Evolutionary conservation across 805 yeast species (phyloP), one percentile per base, ranked within the genome.

Genomic region (Wickerhamiella galacta): DNA sequence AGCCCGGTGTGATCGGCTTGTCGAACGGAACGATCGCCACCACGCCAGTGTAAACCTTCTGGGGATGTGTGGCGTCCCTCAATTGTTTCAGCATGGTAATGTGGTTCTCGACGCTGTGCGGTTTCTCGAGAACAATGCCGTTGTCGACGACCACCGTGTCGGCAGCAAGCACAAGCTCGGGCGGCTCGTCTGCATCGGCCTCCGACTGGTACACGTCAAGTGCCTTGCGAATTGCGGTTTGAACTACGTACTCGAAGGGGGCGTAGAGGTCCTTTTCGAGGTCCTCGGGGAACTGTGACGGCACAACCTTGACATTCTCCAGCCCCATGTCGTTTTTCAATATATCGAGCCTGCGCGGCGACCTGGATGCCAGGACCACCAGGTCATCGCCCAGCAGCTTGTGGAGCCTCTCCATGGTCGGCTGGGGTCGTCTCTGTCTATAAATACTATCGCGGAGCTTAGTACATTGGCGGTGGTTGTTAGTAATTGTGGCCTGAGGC

Each of bases 291-390:
- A 82, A 87, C 7, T 68, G 57, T 1, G 95, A 78, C 14, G 72
- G 70, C 10, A 66, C 52, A 0, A 77, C 58, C 17, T 52, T 54
- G 9, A 59, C 43, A 25, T 56, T 39, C 11, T 37, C 41, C 33
- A 54, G 35, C 3, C 62, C 63, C 12, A 60, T 40, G 32, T 55
- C 39, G 42, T 75, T 70, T 4, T 52, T 47, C 19, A 90, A 46
- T n/a, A 90, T 75, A 35, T 79, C 80, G 34, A 59, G 54, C 36
- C 98, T 58, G 38, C 95, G 63, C 2, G 92, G 87, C 0, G 95
- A 85, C 1, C 78, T 66, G 2, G 94, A 81, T 0, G 93, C 95
- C 5, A 87, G 61, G 4, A 81, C 58, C 17, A 85, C 47, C 4
- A 39, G 33, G 8, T 42, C 47, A 11, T 35, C 35, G 34, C 26